These are phyloP conservation scores for Rhododendron henanense DNA, from an alignment of 148 eudicot species.

Conservation along the genomic window DNA sequence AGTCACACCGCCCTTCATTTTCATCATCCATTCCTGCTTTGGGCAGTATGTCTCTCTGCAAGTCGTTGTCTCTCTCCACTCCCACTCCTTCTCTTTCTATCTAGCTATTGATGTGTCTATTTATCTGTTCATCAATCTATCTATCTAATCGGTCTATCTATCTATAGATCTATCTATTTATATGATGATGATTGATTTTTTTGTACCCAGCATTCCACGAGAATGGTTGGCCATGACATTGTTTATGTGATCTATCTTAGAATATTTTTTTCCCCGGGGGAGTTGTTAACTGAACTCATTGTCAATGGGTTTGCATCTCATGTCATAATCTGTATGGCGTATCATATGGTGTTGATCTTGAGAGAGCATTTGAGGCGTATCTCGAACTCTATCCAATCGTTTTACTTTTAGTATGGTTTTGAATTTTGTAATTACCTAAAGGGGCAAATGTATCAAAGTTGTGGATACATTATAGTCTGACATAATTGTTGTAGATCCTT, in stretches of 20 bases:
- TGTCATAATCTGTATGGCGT: background rate
- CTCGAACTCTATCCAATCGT: background rate
- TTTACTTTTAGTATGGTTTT: background rate
- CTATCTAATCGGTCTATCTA: background rate
- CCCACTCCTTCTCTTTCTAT: background rate
- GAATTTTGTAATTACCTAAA: background rate
- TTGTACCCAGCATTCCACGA: background rate
- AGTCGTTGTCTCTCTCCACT: background rate
- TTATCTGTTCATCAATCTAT: background rate
- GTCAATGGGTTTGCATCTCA: background rate
- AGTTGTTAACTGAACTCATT: background rate
- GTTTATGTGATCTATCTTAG: background rate
- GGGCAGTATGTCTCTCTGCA: constrained; percentile 7
- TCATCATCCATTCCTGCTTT: background rate
- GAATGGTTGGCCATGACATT: background rate
- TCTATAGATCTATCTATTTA: background rate
- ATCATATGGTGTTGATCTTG: background rate
- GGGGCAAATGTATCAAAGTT: background rate
- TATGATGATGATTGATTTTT: background rate
- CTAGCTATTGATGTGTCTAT: background rate
- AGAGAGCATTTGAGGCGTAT: background rate
- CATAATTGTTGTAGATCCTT: background rate
- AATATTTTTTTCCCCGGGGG: background rate
- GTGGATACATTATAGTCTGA: background rate
- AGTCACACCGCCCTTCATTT: background rate